phyloP scores from a whole-genome alignment of 169 alveolate species.

The Plasmodium relictum region DNA sequence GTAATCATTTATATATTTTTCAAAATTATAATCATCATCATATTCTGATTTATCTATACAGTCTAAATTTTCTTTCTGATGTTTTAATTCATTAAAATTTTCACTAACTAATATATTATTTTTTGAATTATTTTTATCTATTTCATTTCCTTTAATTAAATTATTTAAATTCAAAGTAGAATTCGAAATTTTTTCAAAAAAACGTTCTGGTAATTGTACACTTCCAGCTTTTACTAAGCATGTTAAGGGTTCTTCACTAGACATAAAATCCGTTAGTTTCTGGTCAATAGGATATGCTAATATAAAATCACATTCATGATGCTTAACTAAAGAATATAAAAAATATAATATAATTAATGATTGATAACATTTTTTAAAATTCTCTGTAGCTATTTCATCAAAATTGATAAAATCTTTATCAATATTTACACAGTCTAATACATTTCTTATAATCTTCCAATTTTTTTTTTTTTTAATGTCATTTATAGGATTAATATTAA shows the following conservation, averaged over 20 bases:
- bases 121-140: neutral
- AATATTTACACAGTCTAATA: constrained; percentile 46
- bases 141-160: neutral
- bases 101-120: neutral
- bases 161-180: constrained; percentile 1
- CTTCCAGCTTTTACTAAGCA: constrained; percentile 78
- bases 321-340: constrained; percentile 68
- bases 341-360: constrained; percentile 77
- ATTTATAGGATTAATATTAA: neutral
- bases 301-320: constrained; percentile 81
- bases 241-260: constrained; percentile 79
- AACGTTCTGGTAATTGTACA: constrained; percentile 46
- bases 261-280: constrained; percentile 74
- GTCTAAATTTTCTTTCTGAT: neutral
- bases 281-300: constrained; percentile 72
- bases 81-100: neutral
- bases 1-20: neutral
- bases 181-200: constrained; percentile 30
- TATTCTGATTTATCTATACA: neutral
- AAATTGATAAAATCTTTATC: constrained; percentile 59
- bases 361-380: constrained; percentile 74
- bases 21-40: neutral
- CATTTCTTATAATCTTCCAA: constrained; percentile 75
- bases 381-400: constrained; percentile 11
- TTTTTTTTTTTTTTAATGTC: constrained; percentile 33